Conservation (phyloP, 306 rosid genomes). For the Luffa acutangula region DNA sequence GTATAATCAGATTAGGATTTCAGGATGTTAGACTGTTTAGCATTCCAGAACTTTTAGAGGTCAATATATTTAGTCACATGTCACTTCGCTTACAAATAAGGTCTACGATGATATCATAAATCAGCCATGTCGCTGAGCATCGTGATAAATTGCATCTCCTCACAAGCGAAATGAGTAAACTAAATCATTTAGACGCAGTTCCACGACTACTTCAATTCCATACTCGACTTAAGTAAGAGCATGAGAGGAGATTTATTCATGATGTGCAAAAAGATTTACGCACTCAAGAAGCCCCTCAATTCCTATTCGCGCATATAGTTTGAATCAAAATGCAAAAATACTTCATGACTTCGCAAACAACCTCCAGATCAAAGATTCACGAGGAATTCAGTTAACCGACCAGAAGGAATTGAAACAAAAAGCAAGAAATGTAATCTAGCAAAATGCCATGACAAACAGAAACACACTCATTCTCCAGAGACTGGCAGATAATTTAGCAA, state of each 20-base stretch:
- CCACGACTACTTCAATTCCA: not conserved
- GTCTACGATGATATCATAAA: not conserved
- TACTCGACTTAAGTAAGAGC: not conserved
- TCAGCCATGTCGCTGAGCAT: not conserved
- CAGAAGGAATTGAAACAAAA: not conserved
- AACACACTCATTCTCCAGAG: not conserved
- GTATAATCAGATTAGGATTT: not conserved
- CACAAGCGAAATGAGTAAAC: not conserved
- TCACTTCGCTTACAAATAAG: not conserved
- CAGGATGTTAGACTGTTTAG: not conserved
- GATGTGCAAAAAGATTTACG: not conserved
- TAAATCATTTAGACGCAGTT: not conserved
- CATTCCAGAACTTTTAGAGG: not conserved
- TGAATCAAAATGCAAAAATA: not conserved
- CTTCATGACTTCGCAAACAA: not conserved
- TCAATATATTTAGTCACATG: not conserved
- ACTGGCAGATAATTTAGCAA: not conserved
- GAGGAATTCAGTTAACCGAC: not conserved
- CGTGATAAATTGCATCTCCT: not conserved
- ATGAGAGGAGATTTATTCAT: not conserved
- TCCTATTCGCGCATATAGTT: not conserved
- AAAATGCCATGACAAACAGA: not conserved
- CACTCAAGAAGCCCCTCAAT: not conserved
- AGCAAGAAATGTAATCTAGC: not conserved
- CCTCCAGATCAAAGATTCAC: not conserved